These are phyloP conservation scores for Lignosus rhinocerotis DNA, from an alignment of 1,284 basidiomycete genomes.

Conservation along the genomic window DNA sequence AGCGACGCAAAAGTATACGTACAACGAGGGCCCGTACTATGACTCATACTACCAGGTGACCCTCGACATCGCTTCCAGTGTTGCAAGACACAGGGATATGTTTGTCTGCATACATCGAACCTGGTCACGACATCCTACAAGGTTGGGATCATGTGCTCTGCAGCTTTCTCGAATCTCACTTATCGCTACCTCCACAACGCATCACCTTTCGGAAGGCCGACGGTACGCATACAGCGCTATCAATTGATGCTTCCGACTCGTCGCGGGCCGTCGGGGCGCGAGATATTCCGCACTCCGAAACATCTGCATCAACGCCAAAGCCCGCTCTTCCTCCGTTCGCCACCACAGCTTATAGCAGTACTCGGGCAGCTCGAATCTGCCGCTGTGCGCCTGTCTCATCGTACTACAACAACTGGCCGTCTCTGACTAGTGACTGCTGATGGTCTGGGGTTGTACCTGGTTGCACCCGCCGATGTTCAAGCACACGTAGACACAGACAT, in stretches of 20 bases:
- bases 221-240: neutral
- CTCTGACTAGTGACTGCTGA: no score
- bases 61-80: no score
- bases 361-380: neutral
- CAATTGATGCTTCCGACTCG: neutral
- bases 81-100: no score
- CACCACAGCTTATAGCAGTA: neutral
- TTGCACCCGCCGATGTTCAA: no score
- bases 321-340: neutral
- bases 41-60: no score
- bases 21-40: no score
- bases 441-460: no score
- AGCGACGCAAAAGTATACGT: no score
- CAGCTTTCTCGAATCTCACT: neutral
- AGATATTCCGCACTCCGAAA: neutral
- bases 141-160: neutral
- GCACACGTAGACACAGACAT: no score
- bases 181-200: neutral
- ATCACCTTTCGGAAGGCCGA: neutral
- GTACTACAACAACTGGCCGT: no score
- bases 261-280: neutral
- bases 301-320: neutral
- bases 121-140: neutral
- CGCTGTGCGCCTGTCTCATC: no score
- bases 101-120: neutral